phyloP scores from a whole-genome alignment of 2,329 filamentous ascomycete genomes.

The Beauveria medogensis region DNA sequence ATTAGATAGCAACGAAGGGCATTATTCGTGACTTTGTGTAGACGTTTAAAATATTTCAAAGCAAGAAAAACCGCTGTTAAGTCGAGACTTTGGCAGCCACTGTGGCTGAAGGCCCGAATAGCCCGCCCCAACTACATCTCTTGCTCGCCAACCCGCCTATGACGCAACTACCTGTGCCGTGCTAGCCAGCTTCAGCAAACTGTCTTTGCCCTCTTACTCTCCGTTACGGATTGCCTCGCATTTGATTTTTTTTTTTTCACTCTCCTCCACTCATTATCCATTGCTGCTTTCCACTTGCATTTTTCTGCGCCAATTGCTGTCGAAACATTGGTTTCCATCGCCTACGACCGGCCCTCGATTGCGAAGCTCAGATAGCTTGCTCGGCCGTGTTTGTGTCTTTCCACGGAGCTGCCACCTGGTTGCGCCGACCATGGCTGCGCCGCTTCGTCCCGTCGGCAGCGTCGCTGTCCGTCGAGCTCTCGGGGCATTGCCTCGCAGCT shows the following conservation, averaged over 20 bases:
- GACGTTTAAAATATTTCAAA: too few relatives aligned
- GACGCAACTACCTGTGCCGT: slow-evolving; percentile 9
- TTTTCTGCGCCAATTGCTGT: not conserved
- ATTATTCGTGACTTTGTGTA: too few relatives aligned
- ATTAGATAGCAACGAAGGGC: too few relatives aligned
- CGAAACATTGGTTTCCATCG: not conserved
- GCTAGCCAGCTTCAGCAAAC: slow-evolving; percentile 7
- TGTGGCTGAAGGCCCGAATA: not conserved
- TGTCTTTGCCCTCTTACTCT: not conserved
- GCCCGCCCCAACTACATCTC: not conserved
- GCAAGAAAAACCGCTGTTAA: not conserved
- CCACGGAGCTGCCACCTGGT: not conserved
- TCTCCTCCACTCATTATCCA: not conserved
- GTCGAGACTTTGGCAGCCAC: not conserved
- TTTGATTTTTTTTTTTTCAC: not conserved
- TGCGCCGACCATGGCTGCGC: not conserved
- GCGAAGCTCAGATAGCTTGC: not conserved
- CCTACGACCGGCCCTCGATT: not conserved
- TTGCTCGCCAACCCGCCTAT: not conserved
- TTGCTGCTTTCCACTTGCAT: not conserved
- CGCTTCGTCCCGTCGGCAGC: slow-evolving; percentile 4
- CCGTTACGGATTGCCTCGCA: not conserved
- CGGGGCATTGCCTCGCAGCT: slow-evolving; percentile 29
- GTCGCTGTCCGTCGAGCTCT: not conserved
- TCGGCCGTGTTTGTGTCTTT: not conserved